Conservation (phyloP, 331 rosid species). For the Telfairia occidentalis region DNA sequence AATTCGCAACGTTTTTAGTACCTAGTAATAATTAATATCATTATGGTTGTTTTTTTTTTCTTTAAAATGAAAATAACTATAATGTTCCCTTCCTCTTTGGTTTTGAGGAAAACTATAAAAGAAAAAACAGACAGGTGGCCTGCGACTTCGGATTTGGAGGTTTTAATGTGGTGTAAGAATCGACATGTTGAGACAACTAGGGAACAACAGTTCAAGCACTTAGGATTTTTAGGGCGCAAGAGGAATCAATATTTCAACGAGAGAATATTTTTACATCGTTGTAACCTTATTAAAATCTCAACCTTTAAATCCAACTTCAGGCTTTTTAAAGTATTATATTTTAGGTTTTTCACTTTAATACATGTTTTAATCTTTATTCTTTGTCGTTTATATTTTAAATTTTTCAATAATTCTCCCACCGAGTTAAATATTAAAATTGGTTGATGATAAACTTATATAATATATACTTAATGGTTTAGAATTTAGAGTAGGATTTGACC, state of each 20-base stretch:
- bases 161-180: slow-evolving; percentile 1
- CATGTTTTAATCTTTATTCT: no score
- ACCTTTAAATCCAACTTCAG: not conserved
- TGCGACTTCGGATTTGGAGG: not conserved
- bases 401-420: no score
- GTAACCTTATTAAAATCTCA: no score
- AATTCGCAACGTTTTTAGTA: not conserved
- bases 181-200: slow-evolving; percentile 1
- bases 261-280: no score
- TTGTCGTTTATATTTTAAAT: no score
- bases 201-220: slow-evolving; percentile 9
- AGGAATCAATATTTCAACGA: not conserved
- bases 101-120: not conserved
- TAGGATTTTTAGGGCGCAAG: not conserved
- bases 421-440: no score
- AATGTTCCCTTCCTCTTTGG: not conserved
- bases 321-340: no score
- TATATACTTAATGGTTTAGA: no score
- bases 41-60: not conserved
- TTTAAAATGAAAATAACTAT: not conserved
- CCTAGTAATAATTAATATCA: not conserved
- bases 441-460: no score
- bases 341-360: no score
- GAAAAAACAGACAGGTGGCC: not conserved
- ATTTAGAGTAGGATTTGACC: no score